Evolutionary conservation across 225 moss, liverwort and hornwort species (phyloP).

Genomic region (Climacium dendroides): DNA sequence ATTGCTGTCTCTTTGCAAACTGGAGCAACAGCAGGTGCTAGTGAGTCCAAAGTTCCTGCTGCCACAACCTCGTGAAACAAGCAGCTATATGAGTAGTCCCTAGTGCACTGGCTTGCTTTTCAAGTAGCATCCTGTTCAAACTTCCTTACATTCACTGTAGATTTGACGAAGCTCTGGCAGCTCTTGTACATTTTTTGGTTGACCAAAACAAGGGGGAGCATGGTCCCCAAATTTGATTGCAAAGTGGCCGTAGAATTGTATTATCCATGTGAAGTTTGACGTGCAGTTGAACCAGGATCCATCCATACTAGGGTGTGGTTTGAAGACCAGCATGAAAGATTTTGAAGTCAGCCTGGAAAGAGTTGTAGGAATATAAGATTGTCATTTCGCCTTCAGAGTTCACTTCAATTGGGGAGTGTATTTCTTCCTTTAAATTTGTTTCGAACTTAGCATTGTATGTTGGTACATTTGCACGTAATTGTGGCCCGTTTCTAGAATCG

Average conservation of each 20-base stretch:
- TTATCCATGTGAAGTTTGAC: not conserved
- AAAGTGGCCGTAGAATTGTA: not conserved
- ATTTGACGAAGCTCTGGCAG: not conserved
- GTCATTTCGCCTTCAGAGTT: not conserved
- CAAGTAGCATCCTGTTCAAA: not conserved
- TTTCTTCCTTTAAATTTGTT: not conserved
- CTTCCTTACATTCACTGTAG: not conserved
- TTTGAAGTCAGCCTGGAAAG: not conserved
- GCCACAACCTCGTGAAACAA: constrained; percentile 20
- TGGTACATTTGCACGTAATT: no score
- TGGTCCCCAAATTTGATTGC: not conserved
- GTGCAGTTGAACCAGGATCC: not conserved
- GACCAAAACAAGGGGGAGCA: not conserved
- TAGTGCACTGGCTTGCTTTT: not conserved
- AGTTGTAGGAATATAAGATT: not conserved
- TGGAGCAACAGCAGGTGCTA: not conserved
- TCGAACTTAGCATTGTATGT: not conserved
- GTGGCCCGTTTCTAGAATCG: no score
- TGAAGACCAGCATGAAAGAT: not conserved
- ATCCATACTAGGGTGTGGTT: not conserved
- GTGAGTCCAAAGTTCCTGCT: constrained; percentile 13
- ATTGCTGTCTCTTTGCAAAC: constrained; percentile 21
- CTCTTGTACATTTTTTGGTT: not conserved
- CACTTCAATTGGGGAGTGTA: not conserved
- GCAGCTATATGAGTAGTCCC: not conserved